Conservation (phyloP, 2,329 filamentous ascomycete genomes). For the Colletotrichum scovillei region DNA sequence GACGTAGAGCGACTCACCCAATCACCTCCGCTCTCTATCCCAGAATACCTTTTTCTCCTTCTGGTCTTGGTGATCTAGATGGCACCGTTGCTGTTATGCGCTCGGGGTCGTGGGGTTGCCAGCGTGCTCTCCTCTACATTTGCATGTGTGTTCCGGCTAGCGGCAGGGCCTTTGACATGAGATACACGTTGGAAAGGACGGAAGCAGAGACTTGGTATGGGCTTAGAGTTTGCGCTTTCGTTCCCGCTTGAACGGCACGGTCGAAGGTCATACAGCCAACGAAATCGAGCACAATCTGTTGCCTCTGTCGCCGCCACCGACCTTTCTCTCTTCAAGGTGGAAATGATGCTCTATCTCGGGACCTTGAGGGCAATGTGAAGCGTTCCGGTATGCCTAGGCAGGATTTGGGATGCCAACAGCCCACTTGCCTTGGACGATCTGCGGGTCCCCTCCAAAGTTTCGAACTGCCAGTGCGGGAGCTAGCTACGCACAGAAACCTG, state of each 20-base stretch:
- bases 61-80: neutral
- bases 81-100: conserved; percentile 3
- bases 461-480: conserved; percentile 26
- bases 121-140: conserved; percentile 17
- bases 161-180: conserved; percentile 6
- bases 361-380: conserved; percentile 12
- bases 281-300: conserved; percentile 12
- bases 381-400: neutral
- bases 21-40: neutral
- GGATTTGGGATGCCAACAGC: conserved; percentile 2
- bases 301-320: neutral
- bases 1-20: neutral
- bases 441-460: conserved; percentile 22
- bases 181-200: conserved; percentile 8
- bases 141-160: neutral
- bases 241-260: conserved; percentile 35
- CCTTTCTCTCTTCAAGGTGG: conserved; percentile 4
- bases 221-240: conserved; percentile 27
- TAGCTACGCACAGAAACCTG: conserved; percentile 2
- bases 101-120: conserved; percentile 17
- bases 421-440: conserved; percentile 15
- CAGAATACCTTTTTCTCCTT: neutral
- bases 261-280: conserved; percentile 28
- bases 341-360: conserved; percentile 13
- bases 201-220: conserved; percentile 13